Conservation (phyloP, 176 grass and related monocot genomes). For the Phyllostachys edulis region DNA sequence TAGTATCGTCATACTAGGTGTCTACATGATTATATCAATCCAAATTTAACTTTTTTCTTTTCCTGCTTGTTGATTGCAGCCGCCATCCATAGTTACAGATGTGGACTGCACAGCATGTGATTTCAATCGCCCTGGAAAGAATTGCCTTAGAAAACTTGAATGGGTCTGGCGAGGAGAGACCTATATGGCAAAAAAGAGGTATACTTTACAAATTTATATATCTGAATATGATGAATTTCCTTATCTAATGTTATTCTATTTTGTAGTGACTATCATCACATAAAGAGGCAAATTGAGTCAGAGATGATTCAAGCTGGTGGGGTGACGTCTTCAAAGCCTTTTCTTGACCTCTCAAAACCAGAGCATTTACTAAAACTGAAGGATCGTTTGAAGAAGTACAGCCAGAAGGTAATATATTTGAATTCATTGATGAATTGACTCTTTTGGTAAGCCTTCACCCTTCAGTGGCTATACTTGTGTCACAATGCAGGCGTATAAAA, state of each 20-base stretch:
- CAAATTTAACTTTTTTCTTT: not conserved
- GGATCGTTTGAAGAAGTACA: conserved; percentile 95
- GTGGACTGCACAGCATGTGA: conserved; percentile 96
- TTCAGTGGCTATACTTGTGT: conserved; percentile 33
- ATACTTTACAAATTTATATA: conserved; percentile 23
- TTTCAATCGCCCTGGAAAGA: conserved; percentile 98
- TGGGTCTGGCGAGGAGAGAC: conserved; percentile 97
- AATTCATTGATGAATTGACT: conserved; percentile 18
- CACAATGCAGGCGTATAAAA: conserved; percentile 84
- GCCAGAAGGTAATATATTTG: conserved; percentile 72
- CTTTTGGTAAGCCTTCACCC: conserved; percentile 1
- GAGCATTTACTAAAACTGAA: conserved; percentile 89
- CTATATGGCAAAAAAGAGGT: conserved; percentile 94
- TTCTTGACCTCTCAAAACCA: conserved; percentile 87
- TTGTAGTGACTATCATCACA: conserved; percentile 95
- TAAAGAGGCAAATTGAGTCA: conserved; percentile 98
- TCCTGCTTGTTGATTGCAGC: conserved; percentile 50
- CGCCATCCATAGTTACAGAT: conserved; percentile 95
- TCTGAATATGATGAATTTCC: conserved; percentile 24
- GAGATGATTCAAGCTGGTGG: conserved; percentile 73
- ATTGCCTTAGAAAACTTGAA: conserved; percentile 91
- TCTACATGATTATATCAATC: conserved; percentile 20
- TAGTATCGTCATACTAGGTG: conserved; percentile 1
- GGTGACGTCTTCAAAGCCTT: conserved; percentile 59
- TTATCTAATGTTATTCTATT: conserved; percentile 19